phyloP scores from a whole-genome alignment of 768 basidiomycete genomes.

The Pleurotus tuber-regium region DNA sequence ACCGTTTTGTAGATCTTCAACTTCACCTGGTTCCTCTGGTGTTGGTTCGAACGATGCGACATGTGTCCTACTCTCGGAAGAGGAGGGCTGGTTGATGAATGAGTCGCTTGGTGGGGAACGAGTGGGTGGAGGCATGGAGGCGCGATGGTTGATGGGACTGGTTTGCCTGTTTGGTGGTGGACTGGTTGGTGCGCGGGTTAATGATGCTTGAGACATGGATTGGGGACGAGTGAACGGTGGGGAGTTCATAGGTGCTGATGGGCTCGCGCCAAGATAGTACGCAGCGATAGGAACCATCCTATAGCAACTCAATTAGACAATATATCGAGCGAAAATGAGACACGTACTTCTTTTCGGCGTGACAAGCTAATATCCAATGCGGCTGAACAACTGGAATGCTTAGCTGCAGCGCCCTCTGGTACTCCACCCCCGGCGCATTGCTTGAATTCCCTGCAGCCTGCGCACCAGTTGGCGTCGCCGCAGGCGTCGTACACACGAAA shows the following conservation, averaged over 20 bases:
- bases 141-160: slow-evolving; percentile 45
- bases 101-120: slow-evolving; percentile 41
- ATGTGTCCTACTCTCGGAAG: slow-evolving; percentile 20
- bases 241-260: slow-evolving; percentile 39
- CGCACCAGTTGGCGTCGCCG: slow-evolving; percentile 58
- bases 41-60: slow-evolving; percentile 43
- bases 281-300: slow-evolving; percentile 87
- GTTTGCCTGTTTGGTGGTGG: slow-evolving; percentile 28
- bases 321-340: background rate
- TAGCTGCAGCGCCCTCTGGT: slow-evolving; percentile 91
- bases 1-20: slow-evolving; percentile 24
- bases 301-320: background rate
- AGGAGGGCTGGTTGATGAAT: slow-evolving; percentile 39
- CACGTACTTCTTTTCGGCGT: slow-evolving; percentile 75
- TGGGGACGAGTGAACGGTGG: slow-evolving; percentile 54
- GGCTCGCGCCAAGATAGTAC: slow-evolving; percentile 77
- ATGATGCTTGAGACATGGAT: slow-evolving; percentile 72
- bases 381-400: slow-evolving; percentile 96
- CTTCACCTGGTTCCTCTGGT: slow-evolving; percentile 39
- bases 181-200: slow-evolving; percentile 42
- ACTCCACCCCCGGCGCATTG: slow-evolving; percentile 76
- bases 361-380: slow-evolving; percentile 91
- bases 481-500: slow-evolving; percentile 93
- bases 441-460: slow-evolving; percentile 49
- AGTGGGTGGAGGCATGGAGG: slow-evolving; percentile 65